phyloP scores from a whole-genome alignment of 495 filamentous ascomycete species.

The Diplogelasinospora grovesii region DNA sequence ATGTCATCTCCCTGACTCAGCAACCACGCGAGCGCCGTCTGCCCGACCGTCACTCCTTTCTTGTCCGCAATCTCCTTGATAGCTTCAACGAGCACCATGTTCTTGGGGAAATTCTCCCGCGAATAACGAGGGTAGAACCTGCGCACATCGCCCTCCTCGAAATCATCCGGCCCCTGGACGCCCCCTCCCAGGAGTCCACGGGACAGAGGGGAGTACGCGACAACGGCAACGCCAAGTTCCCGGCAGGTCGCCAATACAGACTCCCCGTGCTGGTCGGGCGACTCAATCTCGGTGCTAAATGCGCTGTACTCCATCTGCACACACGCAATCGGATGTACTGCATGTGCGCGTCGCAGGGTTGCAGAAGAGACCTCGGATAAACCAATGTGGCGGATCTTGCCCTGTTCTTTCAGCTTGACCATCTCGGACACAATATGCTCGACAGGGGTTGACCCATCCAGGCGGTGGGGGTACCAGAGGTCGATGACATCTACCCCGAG shows the following conservation, averaged over 20 bases:
- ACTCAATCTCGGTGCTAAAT: slow-evolving; percentile 14
- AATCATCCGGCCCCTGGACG: slow-evolving; percentile 53
- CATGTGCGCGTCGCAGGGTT: slow-evolving; percentile 22
- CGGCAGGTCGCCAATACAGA: slow-evolving; percentile 25
- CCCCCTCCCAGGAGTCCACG: slow-evolving; percentile 57
- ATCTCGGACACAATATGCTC: slow-evolving; percentile 15
- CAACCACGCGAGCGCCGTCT: slow-evolving; percentile 74
- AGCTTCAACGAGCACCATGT: slow-evolving; percentile 63
- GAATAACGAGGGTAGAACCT: slow-evolving; percentile 55
- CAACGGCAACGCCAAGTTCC: slow-evolving; percentile 58
- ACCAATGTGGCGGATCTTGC: slow-evolving; percentile 41
- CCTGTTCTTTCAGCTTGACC: slow-evolving; percentile 12
- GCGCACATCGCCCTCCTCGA: slow-evolving; percentile 53
- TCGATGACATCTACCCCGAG: slow-evolving; percentile 51
- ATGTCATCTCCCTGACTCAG: slow-evolving; percentile 48
- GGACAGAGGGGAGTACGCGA: slow-evolving; percentile 52
- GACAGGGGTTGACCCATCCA: slow-evolving; percentile 15
- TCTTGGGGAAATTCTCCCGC: slow-evolving; percentile 61
- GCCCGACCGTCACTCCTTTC: slow-evolving; percentile 64
- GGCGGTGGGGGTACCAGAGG: slow-evolving; percentile 15
- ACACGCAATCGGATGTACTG: slow-evolving; percentile 19
- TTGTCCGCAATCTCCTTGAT: slow-evolving; percentile 57
- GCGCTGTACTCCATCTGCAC: slow-evolving; percentile 19
- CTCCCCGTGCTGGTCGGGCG: background rate
- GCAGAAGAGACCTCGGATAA: slow-evolving; percentile 24